A percentile compares a stretch with the other conserved stretches of the same genome.
phyloP scores from a whole-genome alignment of 345 rosid species.

The Mangifera indica region DNA sequence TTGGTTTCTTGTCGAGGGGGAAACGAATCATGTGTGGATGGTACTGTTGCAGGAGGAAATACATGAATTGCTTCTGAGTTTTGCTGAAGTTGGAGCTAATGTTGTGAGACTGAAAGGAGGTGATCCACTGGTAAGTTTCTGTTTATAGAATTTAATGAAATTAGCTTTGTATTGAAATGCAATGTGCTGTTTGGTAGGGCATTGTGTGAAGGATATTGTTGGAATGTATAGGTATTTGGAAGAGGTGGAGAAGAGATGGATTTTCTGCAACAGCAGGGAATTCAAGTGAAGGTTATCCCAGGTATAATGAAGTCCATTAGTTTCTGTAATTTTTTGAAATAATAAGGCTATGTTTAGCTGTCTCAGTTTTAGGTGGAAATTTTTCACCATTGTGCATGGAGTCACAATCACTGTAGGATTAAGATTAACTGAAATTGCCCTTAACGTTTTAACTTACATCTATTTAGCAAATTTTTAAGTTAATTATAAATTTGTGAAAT shows the following conservation, averaged over 20 bases:
- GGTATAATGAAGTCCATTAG: slow-evolving; percentile 35
- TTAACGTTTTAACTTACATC: background rate
- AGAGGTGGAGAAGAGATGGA: slow-evolving; percentile 99
- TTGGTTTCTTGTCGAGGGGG: background rate
- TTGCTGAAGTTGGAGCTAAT: slow-evolving; percentile 93
- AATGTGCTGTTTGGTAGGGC: background rate
- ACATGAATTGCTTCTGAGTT: slow-evolving; percentile 80
- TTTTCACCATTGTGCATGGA: background rate
- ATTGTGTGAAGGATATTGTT: slow-evolving; percentile 4
- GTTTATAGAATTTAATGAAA: background rate
- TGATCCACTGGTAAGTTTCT: slow-evolving; percentile 79
- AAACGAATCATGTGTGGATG: slow-evolving; percentile 1
- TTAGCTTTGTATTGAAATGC: background rate
- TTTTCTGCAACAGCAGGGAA: slow-evolving; percentile 86
- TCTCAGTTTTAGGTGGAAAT: background rate
- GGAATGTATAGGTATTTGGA: slow-evolving; percentile 70
- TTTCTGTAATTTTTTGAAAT: background rate
- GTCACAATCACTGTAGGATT: background rate
- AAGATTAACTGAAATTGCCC: background rate
- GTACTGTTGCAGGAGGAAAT: slow-evolving; percentile 78
- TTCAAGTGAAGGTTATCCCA: slow-evolving; percentile 85
- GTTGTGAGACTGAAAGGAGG: slow-evolving; percentile 99
- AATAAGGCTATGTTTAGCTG: background rate
- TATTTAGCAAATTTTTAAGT: background rate
- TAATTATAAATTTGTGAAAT: background rate